phyloP scores from a whole-genome alignment of 1,139 yeast genomes.

The Pichia sp. region DNA sequence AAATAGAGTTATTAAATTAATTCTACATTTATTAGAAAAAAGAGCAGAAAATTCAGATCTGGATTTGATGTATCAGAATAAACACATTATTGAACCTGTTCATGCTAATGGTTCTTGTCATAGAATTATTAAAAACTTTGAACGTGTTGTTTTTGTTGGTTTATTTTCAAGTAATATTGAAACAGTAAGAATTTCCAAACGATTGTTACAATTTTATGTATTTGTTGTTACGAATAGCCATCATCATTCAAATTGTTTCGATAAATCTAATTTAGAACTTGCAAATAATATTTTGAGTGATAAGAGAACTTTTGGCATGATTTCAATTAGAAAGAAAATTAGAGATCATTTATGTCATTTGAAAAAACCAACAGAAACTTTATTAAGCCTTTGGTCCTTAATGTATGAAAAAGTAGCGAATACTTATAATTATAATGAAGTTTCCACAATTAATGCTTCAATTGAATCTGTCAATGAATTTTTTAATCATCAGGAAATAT shows the following conservation, averaged over 20 bases:
- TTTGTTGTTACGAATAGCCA: constrained; percentile 18
- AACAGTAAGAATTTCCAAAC: constrained; percentile 24
- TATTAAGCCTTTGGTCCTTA: constrained; percentile 56
- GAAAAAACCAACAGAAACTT: constrained; percentile 54
- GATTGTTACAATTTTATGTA: constrained; percentile 22
- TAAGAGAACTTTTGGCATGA: constrained; percentile 65
- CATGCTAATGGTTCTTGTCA: constrained; percentile 22
- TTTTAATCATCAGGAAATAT: constrained; percentile 24
- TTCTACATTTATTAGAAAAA: constrained; percentile 21
- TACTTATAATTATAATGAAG: constrained; percentile 15
- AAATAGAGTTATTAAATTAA: constrained; percentile 19
- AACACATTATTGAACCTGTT: constrained; percentile 6
- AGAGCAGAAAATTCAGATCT: constrained; percentile 16
- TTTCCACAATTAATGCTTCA: constrained; percentile 19
- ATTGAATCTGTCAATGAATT: constrained; percentile 22
- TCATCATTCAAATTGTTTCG: constrained; percentile 31
- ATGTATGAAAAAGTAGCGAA: constrained; percentile 38
- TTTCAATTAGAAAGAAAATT: constrained; percentile 67
- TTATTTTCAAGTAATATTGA: constrained; percentile 25
- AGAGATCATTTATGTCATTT: constrained; percentile 49
- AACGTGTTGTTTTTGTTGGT: constrained; percentile 23
- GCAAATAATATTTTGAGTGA: constrained; percentile 50
- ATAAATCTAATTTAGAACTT: constrained; percentile 39
- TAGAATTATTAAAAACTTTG: constrained; percentile 22
- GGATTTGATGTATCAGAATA: constrained; percentile 8